A percentile compares a stretch with the other conserved stretches of the same genome.
Conservation (phyloP, 2,329 filamentous ascomycete species). For the Stachybotrys echinatus region DNA sequence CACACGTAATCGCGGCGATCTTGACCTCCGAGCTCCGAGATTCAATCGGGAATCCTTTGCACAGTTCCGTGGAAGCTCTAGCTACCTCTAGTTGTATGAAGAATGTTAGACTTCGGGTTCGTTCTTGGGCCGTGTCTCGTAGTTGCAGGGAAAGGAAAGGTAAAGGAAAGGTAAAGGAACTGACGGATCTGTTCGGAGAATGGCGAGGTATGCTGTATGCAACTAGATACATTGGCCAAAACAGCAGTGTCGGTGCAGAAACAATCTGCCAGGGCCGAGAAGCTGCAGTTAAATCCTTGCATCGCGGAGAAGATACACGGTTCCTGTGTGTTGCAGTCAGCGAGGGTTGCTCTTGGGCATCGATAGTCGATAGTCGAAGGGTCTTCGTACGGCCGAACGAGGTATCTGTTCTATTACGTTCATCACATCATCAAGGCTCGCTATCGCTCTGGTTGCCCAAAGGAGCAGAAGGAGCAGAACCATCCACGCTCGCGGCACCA, state of each 20-base stretch:
- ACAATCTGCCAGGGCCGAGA: background rate
- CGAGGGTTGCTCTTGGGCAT: background rate
- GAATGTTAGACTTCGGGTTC: background rate
- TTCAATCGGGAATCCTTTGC: background rate
- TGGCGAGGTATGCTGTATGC: background rate
- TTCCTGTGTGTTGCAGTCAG: background rate
- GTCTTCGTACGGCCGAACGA: background rate
- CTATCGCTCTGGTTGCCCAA: too few species aligned
- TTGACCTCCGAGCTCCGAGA: background rate
- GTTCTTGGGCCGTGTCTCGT: background rate
- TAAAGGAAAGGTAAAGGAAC: background rate
- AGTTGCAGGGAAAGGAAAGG: background rate
- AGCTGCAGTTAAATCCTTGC: background rate
- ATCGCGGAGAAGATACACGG: background rate
- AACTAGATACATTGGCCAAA: background rate
- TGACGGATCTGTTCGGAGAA: conserved; percentile 1
- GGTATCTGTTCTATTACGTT: background rate
- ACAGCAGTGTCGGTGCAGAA: background rate
- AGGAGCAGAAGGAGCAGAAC: too few species aligned
- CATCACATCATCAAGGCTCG: too few species aligned
- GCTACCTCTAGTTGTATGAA: background rate
- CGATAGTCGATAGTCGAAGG: background rate
- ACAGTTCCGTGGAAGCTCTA: background rate
- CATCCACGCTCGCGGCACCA: too few species aligned
- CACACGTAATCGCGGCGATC: background rate